Percentiles rank a stretch among this genome's conserved stretches.
Evolutionary conservation across 78 protist genomes (phyloP).

Genomic region (Pigoraptor vietnamica): DNA sequence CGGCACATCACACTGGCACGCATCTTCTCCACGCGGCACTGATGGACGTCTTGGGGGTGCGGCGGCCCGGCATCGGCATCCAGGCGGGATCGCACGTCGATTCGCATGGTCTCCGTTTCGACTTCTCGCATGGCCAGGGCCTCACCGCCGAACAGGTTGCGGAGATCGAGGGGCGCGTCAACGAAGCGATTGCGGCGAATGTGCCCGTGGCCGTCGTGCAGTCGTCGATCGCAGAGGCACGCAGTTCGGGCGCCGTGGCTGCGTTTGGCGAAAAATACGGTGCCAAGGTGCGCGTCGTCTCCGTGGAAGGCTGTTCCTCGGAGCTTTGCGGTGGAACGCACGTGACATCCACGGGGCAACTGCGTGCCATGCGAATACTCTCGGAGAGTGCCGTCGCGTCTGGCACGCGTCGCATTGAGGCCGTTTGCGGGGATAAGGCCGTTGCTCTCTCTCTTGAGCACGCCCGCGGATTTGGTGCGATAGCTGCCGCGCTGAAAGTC

Average conservation of each 20-base stretch:
- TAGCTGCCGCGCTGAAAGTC: too few relatives aligned
- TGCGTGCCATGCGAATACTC: neutral
- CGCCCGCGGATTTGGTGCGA: too few relatives aligned
- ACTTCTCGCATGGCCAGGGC: conserved; percentile 6
- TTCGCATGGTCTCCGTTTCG: conserved; percentile 21
- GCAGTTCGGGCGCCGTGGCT: neutral
- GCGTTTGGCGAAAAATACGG: conserved; percentile 23
- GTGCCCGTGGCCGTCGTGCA: neutral
- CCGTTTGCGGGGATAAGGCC: conserved; percentile 4
- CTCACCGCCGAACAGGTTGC: neutral
- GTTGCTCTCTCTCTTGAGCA: neutral
- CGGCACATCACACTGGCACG: conserved; percentile 37
- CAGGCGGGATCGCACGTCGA: conserved; percentile 21
- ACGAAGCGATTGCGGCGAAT: neutral
- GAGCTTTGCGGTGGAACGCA: conserved; percentile 43
- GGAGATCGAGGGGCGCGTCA: conserved; percentile 1
- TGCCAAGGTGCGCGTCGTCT: conserved; percentile 13
- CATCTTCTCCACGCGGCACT: conserved; percentile 24
- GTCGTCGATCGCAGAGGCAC: neutral
- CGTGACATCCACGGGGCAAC: neutral
- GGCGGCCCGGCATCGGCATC: neutral
- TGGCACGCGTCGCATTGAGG: conserved; percentile 30
- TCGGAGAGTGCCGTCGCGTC: neutral
- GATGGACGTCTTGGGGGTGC: conserved; percentile 8
- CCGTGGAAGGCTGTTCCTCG: neutral